Conservation (phyloP, 73 alveolate genomes). For the Paramecium bursaria region DNA sequence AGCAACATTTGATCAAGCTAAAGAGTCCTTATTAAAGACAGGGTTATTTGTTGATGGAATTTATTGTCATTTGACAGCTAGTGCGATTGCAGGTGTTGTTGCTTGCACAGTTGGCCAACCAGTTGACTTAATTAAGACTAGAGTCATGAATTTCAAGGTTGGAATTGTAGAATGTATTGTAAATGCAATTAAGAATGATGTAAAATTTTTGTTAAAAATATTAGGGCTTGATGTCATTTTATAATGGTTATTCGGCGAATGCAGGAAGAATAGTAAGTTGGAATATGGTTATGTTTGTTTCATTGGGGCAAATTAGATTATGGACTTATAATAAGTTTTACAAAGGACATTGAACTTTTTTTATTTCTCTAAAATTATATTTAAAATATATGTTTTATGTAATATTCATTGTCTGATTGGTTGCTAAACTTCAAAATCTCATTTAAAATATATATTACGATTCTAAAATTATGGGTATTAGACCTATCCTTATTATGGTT, state of each 20-base stretch:
- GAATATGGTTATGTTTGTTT: constrained; percentile 76
- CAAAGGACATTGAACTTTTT: no score
- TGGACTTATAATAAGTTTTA: constrained; percentile 16
- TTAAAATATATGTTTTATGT: no score
- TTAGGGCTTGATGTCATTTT: not conserved
- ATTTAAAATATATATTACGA: no score
- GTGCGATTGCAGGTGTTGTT: constrained; percentile 78
- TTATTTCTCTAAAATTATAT: no score
- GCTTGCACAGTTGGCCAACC: constrained; percentile 81
- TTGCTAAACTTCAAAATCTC: no score
- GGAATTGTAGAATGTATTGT: constrained; percentile 71
- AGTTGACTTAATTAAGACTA: constrained; percentile 76
- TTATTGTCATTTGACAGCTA: constrained; percentile 70
- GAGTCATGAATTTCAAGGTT: constrained; percentile 77
- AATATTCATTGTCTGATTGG: no score
- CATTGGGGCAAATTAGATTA: constrained; percentile 73
- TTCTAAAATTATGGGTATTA: no score
- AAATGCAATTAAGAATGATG: constrained; percentile 70
- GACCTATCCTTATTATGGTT: no score
- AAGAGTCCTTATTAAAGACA: constrained; percentile 70
- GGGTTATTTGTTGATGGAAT: constrained; percentile 70
- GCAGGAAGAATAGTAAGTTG: constrained; percentile 75
- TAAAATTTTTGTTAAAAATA: not conserved
- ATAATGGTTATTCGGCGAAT: constrained; percentile 78
- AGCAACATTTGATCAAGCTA: constrained; percentile 78